Conservation (phyloP, 2,329 filamentous ascomycete genomes). For the Periglandula ipomoeae region DNA sequence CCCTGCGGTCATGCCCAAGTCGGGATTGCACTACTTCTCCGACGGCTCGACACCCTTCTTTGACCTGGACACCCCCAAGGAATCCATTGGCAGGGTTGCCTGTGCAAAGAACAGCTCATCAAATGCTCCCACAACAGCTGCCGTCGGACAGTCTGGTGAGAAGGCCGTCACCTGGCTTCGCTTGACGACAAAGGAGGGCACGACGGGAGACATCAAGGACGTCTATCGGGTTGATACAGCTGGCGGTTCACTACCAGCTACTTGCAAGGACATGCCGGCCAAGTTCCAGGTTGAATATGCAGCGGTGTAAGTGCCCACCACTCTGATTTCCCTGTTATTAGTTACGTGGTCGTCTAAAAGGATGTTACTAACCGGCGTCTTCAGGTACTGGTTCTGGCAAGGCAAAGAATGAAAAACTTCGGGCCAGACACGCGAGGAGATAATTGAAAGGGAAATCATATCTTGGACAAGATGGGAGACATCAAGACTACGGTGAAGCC, state of each 20-base stretch:
- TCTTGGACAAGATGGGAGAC: background rate
- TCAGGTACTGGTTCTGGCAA: constrained; percentile 31
- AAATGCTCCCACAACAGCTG: constrained; percentile 52
- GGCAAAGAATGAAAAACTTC: background rate
- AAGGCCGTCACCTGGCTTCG: constrained; percentile 75
- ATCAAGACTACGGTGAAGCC: too few relatives aligned
- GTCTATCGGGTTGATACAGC: constrained; percentile 81
- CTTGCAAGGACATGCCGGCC: constrained; percentile 56
- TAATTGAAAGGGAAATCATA: background rate
- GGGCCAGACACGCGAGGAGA: background rate
- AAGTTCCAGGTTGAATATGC: constrained; percentile 71
- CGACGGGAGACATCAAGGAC: constrained; percentile 57
- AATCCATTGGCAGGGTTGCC: constrained; percentile 48
- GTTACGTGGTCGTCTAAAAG: background rate
- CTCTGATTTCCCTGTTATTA: background rate
- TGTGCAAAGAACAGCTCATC: constrained; percentile 53
- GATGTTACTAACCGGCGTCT: background rate
- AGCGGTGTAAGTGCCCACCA: constrained; percentile 59
- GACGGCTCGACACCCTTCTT: constrained; percentile 67
- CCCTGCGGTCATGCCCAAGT: constrained; percentile 53
- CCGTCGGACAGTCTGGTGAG: constrained; percentile 52
- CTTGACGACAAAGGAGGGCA: constrained; percentile 43
- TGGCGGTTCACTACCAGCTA: constrained; percentile 66
- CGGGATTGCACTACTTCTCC: constrained; percentile 76
- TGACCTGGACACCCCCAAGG: constrained; percentile 53